Conservation (phyloP, 352 stramenopile genomes). For the Globisporangium viniferum region DNA sequence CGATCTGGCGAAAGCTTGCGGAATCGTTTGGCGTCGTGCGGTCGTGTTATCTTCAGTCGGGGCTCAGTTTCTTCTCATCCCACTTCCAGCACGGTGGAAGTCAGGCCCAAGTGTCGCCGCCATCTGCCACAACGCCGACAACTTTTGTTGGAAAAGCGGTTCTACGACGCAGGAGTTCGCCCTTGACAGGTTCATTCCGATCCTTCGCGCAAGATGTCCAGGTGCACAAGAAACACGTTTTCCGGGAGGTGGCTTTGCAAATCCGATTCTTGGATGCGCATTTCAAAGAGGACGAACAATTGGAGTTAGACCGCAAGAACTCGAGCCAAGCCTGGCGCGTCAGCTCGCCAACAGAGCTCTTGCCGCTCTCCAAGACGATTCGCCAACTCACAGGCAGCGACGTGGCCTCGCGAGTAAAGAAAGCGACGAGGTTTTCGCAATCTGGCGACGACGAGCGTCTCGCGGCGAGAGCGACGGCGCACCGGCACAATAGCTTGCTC, state of each 20-base stretch:
- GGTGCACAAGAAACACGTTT: constrained; percentile 5
- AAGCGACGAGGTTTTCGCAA: background rate
- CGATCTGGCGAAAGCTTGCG: background rate
- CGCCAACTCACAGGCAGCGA: background rate
- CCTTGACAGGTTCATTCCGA: background rate
- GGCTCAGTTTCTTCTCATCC: background rate
- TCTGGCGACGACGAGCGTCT: background rate
- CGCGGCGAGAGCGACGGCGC: background rate
- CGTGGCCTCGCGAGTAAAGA: background rate
- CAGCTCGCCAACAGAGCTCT: background rate
- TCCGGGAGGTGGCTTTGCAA: constrained; percentile 24
- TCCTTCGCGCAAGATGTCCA: background rate
- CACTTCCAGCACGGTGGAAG: background rate
- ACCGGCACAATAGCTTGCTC: background rate
- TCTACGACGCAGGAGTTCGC: background rate
- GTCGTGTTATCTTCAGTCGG: constrained; percentile 1
- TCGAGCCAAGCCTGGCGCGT: background rate
- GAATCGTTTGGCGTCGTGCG: background rate
- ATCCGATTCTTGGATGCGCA: constrained; percentile 17
- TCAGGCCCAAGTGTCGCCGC: background rate
- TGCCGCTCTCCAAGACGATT: background rate
- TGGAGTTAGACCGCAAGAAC: background rate
- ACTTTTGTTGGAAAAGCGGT: background rate
- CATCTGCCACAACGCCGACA: background rate
- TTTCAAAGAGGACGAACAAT: background rate